A percentile compares a stretch with the other conserved stretches of the same genome.
Conservation (phyloP, 169 alveolate species). For the Prorocentrum cordatum region DNA sequence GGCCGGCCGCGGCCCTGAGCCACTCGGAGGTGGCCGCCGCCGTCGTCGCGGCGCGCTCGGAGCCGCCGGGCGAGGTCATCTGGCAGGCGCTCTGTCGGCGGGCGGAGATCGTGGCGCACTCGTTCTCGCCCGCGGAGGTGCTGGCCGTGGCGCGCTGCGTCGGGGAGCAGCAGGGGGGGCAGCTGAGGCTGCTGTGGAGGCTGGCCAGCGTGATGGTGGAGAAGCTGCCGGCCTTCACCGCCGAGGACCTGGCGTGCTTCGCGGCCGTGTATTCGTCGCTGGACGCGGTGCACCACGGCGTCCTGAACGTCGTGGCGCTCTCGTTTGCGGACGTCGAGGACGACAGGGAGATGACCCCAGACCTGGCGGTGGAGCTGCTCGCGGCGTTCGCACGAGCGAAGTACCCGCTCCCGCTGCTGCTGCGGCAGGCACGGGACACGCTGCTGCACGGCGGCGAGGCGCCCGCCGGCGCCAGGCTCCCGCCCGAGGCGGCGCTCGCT, state of each 20-base stretch:
- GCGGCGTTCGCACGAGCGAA: slow-evolving; percentile 24
- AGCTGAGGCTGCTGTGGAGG: slow-evolving; percentile 35
- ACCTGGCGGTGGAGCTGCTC: slow-evolving; percentile 13
- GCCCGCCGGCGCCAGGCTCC: neutral
- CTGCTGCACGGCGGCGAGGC: neutral
- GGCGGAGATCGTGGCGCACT: slow-evolving; percentile 35
- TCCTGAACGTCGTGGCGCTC: slow-evolving; percentile 45
- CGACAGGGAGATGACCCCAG: neutral
- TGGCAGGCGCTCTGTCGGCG: slow-evolving; percentile 61
- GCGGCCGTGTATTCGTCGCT: slow-evolving; percentile 32
- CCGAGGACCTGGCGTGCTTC: slow-evolving; percentile 10
- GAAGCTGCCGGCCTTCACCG: slow-evolving; percentile 1
- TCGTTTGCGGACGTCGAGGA: slow-evolving; percentile 11
- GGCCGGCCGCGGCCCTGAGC: slow-evolving; percentile 25
- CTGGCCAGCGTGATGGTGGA: slow-evolving; percentile 22
- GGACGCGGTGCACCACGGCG: slow-evolving; percentile 38
- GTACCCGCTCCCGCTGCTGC: slow-evolving; percentile 26
- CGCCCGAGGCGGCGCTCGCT: neutral
- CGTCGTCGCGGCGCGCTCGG: slow-evolving; percentile 12
- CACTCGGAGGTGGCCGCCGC: slow-evolving; percentile 27
- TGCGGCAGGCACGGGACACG: neutral
- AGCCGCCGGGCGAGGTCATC: slow-evolving; percentile 2
- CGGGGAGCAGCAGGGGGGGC: slow-evolving; percentile 19
- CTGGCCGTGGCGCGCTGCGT: slow-evolving; percentile 34
- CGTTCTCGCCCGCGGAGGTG: slow-evolving; percentile 57